Base-by-base conservation (phyloP, 2,329 filamentous ascomycete genomes). In the Sporothrix humicola region DNA sequence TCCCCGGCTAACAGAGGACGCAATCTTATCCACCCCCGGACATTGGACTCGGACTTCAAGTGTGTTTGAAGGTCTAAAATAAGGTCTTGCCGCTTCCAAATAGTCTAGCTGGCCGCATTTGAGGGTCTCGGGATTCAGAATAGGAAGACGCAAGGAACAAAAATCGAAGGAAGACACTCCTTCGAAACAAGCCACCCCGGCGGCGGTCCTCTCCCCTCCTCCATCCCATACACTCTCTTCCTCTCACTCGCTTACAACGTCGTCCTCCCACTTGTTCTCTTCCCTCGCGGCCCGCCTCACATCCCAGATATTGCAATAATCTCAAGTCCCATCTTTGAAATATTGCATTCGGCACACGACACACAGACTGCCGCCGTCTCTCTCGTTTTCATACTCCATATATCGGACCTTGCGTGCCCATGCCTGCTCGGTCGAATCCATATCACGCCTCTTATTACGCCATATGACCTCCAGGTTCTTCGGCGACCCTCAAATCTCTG, bases 401-500 rank as follows among this genome's bases (percentile, higher is more conserved):
- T 61, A 71, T 58, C 13, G 31, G 23, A 26, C 31, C 48, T 58
- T 58, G 50, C 68, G 37, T 56, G 17, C 50, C 26, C 20, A n/a
- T 59, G 52, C 68, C 31, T 23, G 68, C 68, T 59, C 52, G 54
- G 37, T n/a, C 52, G 52, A 48, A 26, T 48, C 54, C 37, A 23
- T 71, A 59, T 17, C 54, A 23, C 7, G 20, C 5, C 42, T 56
- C 10, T 50, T 54, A 48, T 54, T 71, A 42, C 68, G 52, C 37
- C 58, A 73, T 68, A 44, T 54, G 50, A 44, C 69, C 61, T 48
- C 72, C 26, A 50, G 58, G 37, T 46, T 63, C n/a, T 37, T 50
- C 23, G 23, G 58, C 69, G 72, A 46, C 48, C 72, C 72, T 69
- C 46, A 50, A 72, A 72, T 74, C 65, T 74, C 71, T 71, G 58